Evolutionary conservation across 192 early-diverging fungal genomes (phyloP).

Genomic region (Umbelopsis vinacea): DNA sequence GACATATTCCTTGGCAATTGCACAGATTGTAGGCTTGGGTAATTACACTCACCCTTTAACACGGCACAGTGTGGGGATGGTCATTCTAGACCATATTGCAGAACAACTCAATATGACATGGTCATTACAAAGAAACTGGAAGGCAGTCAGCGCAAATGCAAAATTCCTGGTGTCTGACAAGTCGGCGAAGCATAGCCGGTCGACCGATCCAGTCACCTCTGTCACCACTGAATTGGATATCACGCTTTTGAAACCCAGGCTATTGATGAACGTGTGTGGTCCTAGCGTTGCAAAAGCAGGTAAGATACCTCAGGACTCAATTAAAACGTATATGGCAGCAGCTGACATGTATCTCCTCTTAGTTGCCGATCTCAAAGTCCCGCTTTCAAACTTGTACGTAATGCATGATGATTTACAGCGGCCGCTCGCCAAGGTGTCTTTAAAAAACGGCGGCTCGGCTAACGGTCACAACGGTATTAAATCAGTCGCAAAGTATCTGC

Average conservation of each 20-base stretch:
- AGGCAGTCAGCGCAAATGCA: conserved; percentile 17
- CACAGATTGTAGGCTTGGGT: conserved; percentile 71
- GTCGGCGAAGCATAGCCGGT: not conserved
- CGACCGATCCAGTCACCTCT: not conserved
- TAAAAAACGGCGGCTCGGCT: conserved; percentile 66
- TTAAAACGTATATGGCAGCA: not conserved
- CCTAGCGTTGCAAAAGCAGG: conserved; percentile 63
- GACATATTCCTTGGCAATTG: not conserved
- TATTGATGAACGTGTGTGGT: conserved; percentile 76
- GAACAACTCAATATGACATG: conserved; percentile 48
- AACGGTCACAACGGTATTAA: conserved; percentile 80
- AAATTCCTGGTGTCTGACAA: not conserved
- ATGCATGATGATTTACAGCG: conserved; percentile 79
- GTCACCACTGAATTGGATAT: conserved; percentile 34
- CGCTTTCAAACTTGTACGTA: conserved; percentile 53
- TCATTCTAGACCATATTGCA: conserved; percentile 63
- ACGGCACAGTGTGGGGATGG: conserved; percentile 77
- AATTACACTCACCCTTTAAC: conserved; percentile 68
- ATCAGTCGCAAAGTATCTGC: conserved; percentile 59
- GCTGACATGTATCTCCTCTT: not conserved
- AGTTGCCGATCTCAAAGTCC: conserved; percentile 54
- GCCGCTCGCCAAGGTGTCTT: conserved; percentile 61
- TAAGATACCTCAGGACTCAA: conserved; percentile 24
- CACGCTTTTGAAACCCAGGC: conserved; percentile 64
- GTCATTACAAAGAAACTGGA: conserved; percentile 39